Evolutionary conservation across 2,329 filamentous ascomycete genomes (phyloP).

Genomic region (Beauveria sp.): DNA sequence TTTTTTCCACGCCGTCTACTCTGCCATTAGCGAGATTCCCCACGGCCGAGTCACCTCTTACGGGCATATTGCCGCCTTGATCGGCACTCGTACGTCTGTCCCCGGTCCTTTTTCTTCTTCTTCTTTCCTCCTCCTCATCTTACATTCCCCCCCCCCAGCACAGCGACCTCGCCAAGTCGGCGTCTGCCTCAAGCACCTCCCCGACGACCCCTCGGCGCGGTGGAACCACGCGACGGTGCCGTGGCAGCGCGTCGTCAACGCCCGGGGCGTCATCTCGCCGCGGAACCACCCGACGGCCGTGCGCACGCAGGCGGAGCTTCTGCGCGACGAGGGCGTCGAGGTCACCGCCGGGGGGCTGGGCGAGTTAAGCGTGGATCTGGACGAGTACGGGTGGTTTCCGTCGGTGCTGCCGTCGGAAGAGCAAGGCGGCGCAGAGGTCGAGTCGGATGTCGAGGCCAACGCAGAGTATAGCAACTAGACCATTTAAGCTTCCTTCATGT

Average conservation of each 20-base stretch:
- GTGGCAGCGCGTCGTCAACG: slow-evolving; percentile 90
- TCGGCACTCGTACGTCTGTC: slow-evolving; percentile 68
- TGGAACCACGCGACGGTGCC: slow-evolving; percentile 77
- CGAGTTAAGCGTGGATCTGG: slow-evolving; percentile 44
- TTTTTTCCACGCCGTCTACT: slow-evolving; percentile 73
- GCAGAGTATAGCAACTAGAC: not conserved
- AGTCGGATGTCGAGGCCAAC: not conserved
- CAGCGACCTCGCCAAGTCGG: slow-evolving; percentile 79
- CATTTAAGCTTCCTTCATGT: not conserved
- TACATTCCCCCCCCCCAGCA: slow-evolving; percentile 33
- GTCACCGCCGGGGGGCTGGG: slow-evolving; percentile 43
- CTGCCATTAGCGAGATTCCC: slow-evolving; percentile 79
- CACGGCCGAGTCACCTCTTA: slow-evolving; percentile 79
- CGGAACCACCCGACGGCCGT: slow-evolving; percentile 48
- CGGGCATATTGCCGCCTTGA: slow-evolving; percentile 66
- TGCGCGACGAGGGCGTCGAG: slow-evolving; percentile 44
- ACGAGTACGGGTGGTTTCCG: slow-evolving; percentile 50
- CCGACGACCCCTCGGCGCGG: slow-evolving; percentile 36
- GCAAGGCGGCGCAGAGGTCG: not conserved
- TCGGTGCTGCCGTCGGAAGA: slow-evolving; percentile 38
- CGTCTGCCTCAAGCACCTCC: slow-evolving; percentile 80
- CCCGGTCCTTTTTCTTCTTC: too few relatives aligned
- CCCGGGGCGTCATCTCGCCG: slow-evolving; percentile 78
- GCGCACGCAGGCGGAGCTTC: slow-evolving; percentile 41
- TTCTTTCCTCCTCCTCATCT: not conserved